phyloP scores from a whole-genome alignment of 2,329 filamentous ascomycete species.

The Tolypocladium nubicola region DNA sequence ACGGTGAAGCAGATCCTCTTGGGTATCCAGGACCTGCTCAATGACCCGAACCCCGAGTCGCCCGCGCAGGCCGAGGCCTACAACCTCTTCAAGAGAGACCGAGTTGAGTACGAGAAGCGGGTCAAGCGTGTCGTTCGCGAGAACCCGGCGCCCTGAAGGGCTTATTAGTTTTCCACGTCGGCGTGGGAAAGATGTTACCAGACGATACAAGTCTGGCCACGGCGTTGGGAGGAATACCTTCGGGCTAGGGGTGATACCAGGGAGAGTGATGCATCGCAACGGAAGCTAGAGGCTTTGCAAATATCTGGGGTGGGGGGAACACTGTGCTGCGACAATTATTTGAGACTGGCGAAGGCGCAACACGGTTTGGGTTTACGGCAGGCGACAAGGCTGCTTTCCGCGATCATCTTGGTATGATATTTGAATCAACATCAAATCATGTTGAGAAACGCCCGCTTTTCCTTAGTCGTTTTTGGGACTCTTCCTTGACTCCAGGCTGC shows the following conservation, averaged over 20 bases:
- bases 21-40: constrained; percentile 88
- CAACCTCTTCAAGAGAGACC: constrained; percentile 90
- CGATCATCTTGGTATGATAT: neutral
- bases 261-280: neutral
- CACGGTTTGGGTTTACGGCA: neutral
- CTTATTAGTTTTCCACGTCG: neutral
- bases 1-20: constrained; percentile 96
- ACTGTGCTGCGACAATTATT: neutral
- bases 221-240: constrained; percentile 18
- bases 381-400: neutral
- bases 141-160: constrained; percentile 61
- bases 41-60: constrained; percentile 94
- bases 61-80: constrained; percentile 96
- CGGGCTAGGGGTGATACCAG: constrained; percentile 19
- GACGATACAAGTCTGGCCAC: constrained; percentile 13
- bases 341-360: constrained; percentile 1
- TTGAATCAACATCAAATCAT: neutral
- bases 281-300: neutral
- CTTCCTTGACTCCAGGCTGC: neutral
- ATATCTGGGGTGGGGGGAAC: neutral
- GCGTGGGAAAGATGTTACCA: constrained; percentile 5
- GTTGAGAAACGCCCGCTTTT: neutral
- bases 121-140: constrained; percentile 80
- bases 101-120: constrained; percentile 76
- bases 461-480: neutral